Evolutionary conservation across 768 basidiomycete genomes (phyloP).

Genomic region (Pholiota microspora): DNA sequence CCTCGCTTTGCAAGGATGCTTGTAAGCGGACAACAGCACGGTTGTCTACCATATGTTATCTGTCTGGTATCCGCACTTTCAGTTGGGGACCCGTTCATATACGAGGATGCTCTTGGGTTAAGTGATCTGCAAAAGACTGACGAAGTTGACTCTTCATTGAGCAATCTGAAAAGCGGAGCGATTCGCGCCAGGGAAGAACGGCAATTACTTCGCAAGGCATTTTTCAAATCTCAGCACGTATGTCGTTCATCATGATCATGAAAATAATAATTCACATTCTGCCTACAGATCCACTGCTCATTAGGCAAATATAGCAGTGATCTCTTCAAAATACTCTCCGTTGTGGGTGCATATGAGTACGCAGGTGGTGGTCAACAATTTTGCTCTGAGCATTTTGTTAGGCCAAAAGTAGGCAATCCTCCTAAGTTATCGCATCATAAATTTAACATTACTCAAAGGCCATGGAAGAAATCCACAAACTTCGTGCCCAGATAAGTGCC

Average conservation of each 20-base stretch:
- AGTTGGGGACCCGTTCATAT: slow-evolving; percentile 94
- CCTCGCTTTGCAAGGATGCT: slow-evolving; percentile 97
- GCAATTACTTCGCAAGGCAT: slow-evolving; percentile 67
- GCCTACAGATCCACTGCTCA: slow-evolving; percentile 64
- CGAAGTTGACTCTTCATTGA: slow-evolving; percentile 36
- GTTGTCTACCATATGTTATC: slow-evolving; percentile 82
- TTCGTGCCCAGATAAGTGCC: slow-evolving; percentile 82
- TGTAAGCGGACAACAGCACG: slow-evolving; percentile 85
- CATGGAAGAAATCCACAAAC: slow-evolving; percentile 98
- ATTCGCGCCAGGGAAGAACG: slow-evolving; percentile 54
- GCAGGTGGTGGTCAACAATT: slow-evolving; percentile 79
- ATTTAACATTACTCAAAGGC: slow-evolving; percentile 49
- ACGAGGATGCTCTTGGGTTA: slow-evolving; percentile 64
- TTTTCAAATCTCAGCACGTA: slow-evolving; percentile 82
- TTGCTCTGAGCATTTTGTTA: slow-evolving; percentile 87
- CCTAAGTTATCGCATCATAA: background rate
- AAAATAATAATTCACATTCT: background rate
- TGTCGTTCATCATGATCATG: slow-evolving; percentile 14
- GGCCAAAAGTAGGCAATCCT: slow-evolving; percentile 67
- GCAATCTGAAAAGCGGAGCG: slow-evolving; percentile 45
- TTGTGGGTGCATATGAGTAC: slow-evolving; percentile 96
- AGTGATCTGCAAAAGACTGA: slow-evolving; percentile 38
- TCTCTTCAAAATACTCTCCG: slow-evolving; percentile 82
- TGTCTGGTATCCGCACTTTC: slow-evolving; percentile 88
- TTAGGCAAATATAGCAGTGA: slow-evolving; percentile 84